These are phyloP conservation scores for Pulveroboletus sp. DNA, from an alignment of 768 basidiomycete species.

Conservation along the genomic window DNA sequence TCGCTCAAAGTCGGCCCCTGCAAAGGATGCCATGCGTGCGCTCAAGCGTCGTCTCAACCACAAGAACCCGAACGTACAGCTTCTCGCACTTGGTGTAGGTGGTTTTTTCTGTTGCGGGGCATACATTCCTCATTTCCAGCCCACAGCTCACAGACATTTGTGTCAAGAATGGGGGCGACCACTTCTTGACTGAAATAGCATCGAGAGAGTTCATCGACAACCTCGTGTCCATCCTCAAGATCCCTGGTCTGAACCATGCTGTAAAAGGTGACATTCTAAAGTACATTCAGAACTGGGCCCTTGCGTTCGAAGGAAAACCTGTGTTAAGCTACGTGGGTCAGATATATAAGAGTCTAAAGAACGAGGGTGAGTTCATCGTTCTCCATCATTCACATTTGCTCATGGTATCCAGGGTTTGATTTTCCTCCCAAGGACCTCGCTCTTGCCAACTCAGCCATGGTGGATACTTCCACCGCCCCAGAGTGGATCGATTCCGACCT, in stretches of 20 bases:
- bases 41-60: conserved; percentile 86
- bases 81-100: conserved; percentile 81
- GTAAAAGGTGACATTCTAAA: conserved; percentile 79
- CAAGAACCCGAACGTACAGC: conserved; percentile 94
- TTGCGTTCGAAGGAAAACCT: conserved; percentile 82
- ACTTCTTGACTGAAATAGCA: conserved; percentile 79
- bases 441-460: conserved; percentile 75
- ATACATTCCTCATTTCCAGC: conserved; percentile 2
- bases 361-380: conserved; percentile 57
- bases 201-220: conserved; percentile 95
- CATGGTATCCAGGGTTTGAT: conserved; percentile 53
- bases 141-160: conserved; percentile 84
- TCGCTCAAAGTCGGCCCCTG: conserved; percentile 81
- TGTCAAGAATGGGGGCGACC: conserved; percentile 96
- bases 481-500: conserved; percentile 98
- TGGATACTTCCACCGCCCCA: conserved; percentile 87
- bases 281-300: conserved; percentile 90
- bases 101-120: not conserved
- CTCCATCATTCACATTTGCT: not conserved
- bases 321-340: conserved; percentile 72
- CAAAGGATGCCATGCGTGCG: conserved; percentile 85
- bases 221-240: conserved; percentile 82
- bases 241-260: conserved; percentile 71
- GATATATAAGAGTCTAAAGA: conserved; percentile 72
- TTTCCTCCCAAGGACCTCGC: conserved; percentile 81